Evolutionary conservation across 345 rosid species (phyloP).

Genomic region (Alliaria petiolata): DNA sequence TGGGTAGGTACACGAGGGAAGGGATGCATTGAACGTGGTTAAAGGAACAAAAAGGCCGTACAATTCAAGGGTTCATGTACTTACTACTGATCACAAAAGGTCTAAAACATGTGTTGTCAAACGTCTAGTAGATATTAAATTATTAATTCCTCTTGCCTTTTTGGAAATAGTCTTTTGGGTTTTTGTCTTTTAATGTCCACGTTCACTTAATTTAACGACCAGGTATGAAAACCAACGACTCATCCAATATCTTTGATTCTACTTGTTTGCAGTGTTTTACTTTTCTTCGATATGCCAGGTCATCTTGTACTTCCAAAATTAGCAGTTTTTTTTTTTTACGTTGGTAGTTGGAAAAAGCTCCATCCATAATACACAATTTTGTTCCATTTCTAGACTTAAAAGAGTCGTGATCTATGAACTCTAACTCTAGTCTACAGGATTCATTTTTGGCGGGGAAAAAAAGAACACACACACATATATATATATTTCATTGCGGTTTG

Average conservation of each 20-base stretch:
- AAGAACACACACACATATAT: too few species aligned
- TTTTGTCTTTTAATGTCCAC: constrained; percentile 16
- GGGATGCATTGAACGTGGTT: constrained; percentile 28
- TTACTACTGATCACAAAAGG: neutral
- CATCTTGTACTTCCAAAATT: neutral
- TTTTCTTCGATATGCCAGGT: constrained; percentile 6
- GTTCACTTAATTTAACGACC: constrained; percentile 24
- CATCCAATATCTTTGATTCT: neutral
- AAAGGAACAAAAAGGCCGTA: constrained; percentile 3
- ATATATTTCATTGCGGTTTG: too few species aligned
- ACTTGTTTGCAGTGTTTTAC: neutral
- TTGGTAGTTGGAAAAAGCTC: constrained; percentile 10
- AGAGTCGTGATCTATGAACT: too few species aligned
- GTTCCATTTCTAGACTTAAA: too few species aligned
- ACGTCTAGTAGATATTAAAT: neutral
- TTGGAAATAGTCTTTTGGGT: constrained; percentile 16
- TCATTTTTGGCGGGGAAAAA: too few species aligned
- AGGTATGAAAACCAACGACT: constrained; percentile 28
- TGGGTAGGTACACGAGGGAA: constrained; percentile 5
- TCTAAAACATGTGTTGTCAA: constrained; percentile 21
- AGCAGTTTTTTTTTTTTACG: neutral
- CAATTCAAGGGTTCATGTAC: constrained; percentile 23
- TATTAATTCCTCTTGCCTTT: constrained; percentile 4
- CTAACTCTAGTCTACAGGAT: too few species aligned
- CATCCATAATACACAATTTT: too few species aligned